Base-by-base conservation (phyloP, 1,139 yeast species). In the Tardiomyces digboiensis region DNA sequence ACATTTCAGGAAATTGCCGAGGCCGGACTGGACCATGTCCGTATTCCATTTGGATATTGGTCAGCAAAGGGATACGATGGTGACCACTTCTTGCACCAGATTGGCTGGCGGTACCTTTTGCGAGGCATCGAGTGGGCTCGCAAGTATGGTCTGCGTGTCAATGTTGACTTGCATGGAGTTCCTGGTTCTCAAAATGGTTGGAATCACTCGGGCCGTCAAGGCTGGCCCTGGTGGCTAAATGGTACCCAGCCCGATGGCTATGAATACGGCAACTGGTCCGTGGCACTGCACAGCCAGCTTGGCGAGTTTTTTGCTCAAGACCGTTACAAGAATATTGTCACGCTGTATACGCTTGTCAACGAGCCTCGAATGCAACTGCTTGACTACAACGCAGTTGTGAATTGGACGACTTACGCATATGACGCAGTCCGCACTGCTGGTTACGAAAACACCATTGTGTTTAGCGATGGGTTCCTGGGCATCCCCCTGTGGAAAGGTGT, bases 151-250 rank as follows among this genome's bases (percentile, higher is more conserved):
- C 62, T 88, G 49, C 76, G 84, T 55, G 94, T 80, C 18, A 83
- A 93, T 83, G 71, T 88, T 45, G 96, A 88, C 62, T 68, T 88
- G 54, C 96, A 88, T 60, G 94, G 95, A 44, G 91, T 84, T 21
- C 89, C 95, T 40, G 96, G 95, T 10, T 82, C 94, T 23, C 96
- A 88, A 62, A 88, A 88, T 59, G 95, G 96, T 21, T 88, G 88
- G 66, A 95, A 88, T 59, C 88, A 87, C 64, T 82, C 93, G 19
- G 96, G 96, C 21, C 68, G 78, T 44, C 76, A 94, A 59, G 94
- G 84, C 52, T 54, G 57, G 13, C 58, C 76, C 43, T 68, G 67
- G 8, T 87, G 84, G 78, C 80, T 87, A 16, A 67, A 77, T 47
- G 65, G 64, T 19, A 58, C 67, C 18, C 36, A 42, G 20, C 7